Conservation (phyloP, 441 rosid genomes). For the Populus trichocarpa region DNA sequence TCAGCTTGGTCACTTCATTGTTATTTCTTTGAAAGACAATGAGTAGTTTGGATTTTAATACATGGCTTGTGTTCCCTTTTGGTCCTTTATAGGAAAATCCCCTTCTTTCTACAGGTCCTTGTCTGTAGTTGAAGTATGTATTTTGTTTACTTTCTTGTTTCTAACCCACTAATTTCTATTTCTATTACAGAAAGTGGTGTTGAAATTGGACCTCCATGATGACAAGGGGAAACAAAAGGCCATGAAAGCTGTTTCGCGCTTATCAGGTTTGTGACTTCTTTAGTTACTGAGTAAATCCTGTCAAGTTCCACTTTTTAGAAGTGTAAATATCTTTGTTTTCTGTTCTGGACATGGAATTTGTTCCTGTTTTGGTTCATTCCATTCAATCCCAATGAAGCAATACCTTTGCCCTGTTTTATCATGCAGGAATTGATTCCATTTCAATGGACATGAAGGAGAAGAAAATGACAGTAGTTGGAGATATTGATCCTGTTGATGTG, state of each 20-base stretch:
- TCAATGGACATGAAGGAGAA: conserved; percentile 50
- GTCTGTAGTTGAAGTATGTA: not conserved
- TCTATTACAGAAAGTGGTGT: conserved; percentile 46
- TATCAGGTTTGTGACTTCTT: conserved; percentile 30
- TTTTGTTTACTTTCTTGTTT: not conserved
- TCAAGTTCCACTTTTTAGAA: not conserved
- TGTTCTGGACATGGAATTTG: not conserved
- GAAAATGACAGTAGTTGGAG: conserved; percentile 60
- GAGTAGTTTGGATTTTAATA: not conserved
- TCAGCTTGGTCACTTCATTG: not conserved
- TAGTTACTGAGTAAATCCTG: not conserved
- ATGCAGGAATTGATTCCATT: conserved; percentile 52
- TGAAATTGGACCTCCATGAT: conserved; percentile 50
- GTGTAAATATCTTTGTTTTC: not conserved
- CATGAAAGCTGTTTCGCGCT: conserved; percentile 45
- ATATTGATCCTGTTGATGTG: conserved; percentile 42
- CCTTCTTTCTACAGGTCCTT: not conserved
- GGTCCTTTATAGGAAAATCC: not conserved
- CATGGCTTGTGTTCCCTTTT: not conserved
- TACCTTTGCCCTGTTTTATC: not conserved
- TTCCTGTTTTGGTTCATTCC: not conserved
- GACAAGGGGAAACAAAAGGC: conserved; percentile 53
- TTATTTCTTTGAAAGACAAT: conserved; percentile 3
- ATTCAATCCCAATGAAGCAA: not conserved
- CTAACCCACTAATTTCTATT: not conserved